Evolutionary conservation across 140 eudicot species (phyloP).

Genomic region (Cichorium intybus): DNA sequence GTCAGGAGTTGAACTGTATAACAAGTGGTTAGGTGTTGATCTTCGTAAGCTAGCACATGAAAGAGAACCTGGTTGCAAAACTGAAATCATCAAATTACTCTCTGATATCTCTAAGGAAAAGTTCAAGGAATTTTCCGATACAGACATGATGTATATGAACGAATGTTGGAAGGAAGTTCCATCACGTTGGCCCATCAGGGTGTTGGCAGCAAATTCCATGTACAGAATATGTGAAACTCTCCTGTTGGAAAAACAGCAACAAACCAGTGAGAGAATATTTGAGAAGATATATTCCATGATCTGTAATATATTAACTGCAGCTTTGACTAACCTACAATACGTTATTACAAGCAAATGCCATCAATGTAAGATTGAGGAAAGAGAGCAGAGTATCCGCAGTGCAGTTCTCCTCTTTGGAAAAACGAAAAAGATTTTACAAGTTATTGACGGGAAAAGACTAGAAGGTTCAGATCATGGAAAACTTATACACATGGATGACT

Average conservation of each 20-base stretch:
- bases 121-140: constrained; percentile 29
- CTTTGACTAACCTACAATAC: constrained; percentile 51
- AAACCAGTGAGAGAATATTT: constrained; percentile 32
- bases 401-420: constrained; percentile 65
- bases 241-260: constrained; percentile 14
- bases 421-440: constrained; percentile 42
- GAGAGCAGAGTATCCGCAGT: constrained; percentile 48
- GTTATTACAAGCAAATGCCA: constrained; percentile 58
- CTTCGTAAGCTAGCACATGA: constrained; percentile 33
- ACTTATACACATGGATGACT: constrained; percentile 46
- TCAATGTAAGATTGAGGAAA: constrained; percentile 52
- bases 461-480: constrained; percentile 42
- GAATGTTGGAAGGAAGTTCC: constrained; percentile 43
- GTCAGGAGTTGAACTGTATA: constrained; percentile 57
- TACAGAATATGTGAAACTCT: constrained; percentile 59
- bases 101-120: constrained; percentile 38
- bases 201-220: constrained; percentile 75
- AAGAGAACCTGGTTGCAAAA: constrained; percentile 25
- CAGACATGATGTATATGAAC: constrained; percentile 14
- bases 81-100: constrained; percentile 37
- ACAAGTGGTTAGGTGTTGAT: constrained; percentile 65
- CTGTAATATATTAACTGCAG: constrained; percentile 47
- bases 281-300: constrained; percentile 48
- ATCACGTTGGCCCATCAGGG: constrained; percentile 56
- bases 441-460: constrained; percentile 30